A percentile compares a stretch with the other conserved stretches of the same genome.
Conservation (phyloP, 75 land plant genomes). For the Sequoiadendron giganteum region DNA sequence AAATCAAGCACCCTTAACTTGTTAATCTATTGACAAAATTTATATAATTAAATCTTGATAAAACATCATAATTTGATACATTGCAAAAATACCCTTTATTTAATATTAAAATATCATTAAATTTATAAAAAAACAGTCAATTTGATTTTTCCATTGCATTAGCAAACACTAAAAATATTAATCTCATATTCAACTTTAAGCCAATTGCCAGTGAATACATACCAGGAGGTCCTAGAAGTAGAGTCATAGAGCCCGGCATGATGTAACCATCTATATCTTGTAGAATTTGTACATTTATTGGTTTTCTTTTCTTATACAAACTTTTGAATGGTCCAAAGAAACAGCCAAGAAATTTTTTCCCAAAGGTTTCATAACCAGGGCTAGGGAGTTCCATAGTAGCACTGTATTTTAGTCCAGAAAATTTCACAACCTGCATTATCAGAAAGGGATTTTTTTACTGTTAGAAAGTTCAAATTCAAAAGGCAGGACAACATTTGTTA, state of each 20-base stretch:
- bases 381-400: slow-evolving; percentile 6
- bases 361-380: slow-evolving; percentile 29
- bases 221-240: slow-evolving; percentile 45
- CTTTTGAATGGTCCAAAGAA: slow-evolving; percentile 22
- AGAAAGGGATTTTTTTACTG: neutral
- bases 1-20: no score
- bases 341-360: slow-evolving; percentile 24
- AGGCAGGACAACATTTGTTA: neutral
- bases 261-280: slow-evolving; percentile 39
- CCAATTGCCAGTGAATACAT: neutral
- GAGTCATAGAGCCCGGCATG: slow-evolving; percentile 60
- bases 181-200: neutral
- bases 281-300: slow-evolving; percentile 21
- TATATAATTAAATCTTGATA: no score
- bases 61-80: no score
- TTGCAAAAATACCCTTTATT: no score
- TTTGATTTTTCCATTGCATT: no score
- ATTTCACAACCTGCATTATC: slow-evolving; percentile 21
- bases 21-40: no score
- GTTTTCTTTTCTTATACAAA: slow-evolving; percentile 11
- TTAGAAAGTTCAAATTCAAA: neutral
- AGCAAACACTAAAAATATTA: no score
- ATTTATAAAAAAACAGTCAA: no score
- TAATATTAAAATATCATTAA: no score
- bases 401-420: slow-evolving; percentile 18